Evolutionary conservation across 331 rosid genomes (phyloP).

Genomic region (Phaseolus coccineus): DNA sequence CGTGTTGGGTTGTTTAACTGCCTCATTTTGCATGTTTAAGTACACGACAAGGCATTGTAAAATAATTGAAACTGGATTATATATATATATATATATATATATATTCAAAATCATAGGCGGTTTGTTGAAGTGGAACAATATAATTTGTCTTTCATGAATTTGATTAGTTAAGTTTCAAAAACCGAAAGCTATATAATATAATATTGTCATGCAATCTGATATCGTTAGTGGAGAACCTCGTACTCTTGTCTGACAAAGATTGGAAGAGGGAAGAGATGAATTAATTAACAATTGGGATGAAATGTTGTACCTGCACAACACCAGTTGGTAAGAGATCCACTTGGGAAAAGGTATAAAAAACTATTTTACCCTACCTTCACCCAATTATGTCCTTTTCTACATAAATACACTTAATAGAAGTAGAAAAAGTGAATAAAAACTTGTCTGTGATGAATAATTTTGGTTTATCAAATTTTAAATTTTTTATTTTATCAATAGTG

Average conservation of each 20-base stretch:
- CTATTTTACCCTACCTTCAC: neutral
- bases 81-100: neutral
- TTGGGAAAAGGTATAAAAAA: neutral
- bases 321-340: neutral
- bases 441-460: too few species aligned
- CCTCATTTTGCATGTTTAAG: neutral
- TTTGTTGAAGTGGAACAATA: constrained; percentile 16
- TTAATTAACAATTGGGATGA: neutral
- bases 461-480: too few species aligned
- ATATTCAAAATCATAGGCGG: neutral
- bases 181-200: neutral
- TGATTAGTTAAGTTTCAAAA: constrained; percentile 13
- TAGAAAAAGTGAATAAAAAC: too few species aligned
- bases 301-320: too few species aligned
- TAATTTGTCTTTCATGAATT: neutral
- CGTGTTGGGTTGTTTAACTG: neutral
- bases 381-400: neutral
- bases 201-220: neutral
- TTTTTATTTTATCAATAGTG: too few species aligned
- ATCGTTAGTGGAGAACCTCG: neutral
- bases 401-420: too few species aligned
- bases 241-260: constrained; percentile 1
- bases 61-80: neutral
- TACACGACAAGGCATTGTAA: neutral
- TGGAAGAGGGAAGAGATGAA: neutral